Evolutionary conservation across 2,329 filamentous ascomycete species (phyloP).

Genomic region (Cladosporium sp.): DNA sequence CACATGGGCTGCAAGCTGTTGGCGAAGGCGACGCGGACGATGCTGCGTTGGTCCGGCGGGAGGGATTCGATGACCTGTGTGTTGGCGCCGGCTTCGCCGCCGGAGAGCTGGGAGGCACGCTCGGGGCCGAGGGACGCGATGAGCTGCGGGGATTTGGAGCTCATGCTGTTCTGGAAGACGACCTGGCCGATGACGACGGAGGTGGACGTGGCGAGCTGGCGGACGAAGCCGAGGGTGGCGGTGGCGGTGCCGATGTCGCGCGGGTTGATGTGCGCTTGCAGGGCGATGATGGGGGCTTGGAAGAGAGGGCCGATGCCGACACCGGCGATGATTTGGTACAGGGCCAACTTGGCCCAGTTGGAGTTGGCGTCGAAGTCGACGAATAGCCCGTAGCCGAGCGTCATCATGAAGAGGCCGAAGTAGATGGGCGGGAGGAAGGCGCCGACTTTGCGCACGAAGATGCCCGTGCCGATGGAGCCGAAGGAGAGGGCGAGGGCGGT

Average conservation of each 20-base stretch:
- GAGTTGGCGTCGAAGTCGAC: conserved; percentile 31
- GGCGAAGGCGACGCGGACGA: conserved; percentile 40
- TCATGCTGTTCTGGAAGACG: conserved; percentile 72
- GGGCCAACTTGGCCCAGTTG: conserved; percentile 35
- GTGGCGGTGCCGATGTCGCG: conserved; percentile 65
- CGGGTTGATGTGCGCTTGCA: conserved; percentile 59
- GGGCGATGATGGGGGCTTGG: conserved; percentile 63
- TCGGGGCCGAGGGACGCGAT: conserved; percentile 43
- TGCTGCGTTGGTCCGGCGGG: conserved; percentile 40
- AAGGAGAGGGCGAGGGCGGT: conserved; percentile 30
- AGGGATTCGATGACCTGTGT: conserved; percentile 54
- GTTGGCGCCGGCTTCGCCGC: conserved; percentile 57
- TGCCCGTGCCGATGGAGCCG: conserved; percentile 29
- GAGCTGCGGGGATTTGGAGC: too few species aligned
- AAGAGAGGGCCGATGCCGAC: conserved; percentile 65
- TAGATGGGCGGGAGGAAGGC: conserved; percentile 51
- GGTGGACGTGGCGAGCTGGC: conserved; percentile 65
- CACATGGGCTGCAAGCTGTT: not conserved
- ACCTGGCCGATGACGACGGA: conserved; percentile 72
- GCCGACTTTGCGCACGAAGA: conserved; percentile 43
- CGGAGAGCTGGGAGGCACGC: conserved; percentile 51
- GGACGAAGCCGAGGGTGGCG: conserved; percentile 62
- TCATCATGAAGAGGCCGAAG: conserved; percentile 34
- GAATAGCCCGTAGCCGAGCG: conserved; percentile 36
- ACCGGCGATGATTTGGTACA: conserved; percentile 59